These are phyloP conservation scores for Hymenoscyphus fraxineus DNA, from an alignment of 2,329 filamentous ascomycete species.

Conservation along the genomic window DNA sequence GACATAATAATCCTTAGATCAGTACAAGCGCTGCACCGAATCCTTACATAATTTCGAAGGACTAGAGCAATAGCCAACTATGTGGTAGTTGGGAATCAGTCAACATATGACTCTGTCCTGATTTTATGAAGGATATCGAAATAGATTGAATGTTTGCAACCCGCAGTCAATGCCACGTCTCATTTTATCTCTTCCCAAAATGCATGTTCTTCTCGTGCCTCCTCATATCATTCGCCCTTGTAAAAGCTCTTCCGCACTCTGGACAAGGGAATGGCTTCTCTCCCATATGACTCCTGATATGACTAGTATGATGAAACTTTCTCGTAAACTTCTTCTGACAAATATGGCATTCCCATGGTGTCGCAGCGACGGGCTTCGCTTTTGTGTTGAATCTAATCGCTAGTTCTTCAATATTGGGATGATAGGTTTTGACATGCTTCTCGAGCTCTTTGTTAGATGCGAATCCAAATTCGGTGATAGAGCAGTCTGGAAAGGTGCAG, in stretches of 20 bases:
- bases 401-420: constrained; percentile 10
- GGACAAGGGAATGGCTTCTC: not conserved
- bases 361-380: not conserved
- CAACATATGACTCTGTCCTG: too few species aligned
- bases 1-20: too few species aligned
- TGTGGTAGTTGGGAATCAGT: too few species aligned
- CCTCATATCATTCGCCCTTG: not conserved
- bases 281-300: not conserved
- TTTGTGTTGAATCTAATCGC: not conserved
- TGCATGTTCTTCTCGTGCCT: constrained; percentile 5
- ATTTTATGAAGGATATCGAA: too few species aligned
- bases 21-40: too few species aligned
- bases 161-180: not conserved
- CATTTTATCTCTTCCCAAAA: not conserved
- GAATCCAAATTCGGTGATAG: constrained; percentile 33
- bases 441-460: constrained; percentile 35
- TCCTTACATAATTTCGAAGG: too few species aligned
- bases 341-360: not conserved
- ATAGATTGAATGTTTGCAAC: too few species aligned
- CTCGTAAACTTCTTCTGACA: constrained; percentile 2
- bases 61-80: too few species aligned
- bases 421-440: constrained; percentile 23
- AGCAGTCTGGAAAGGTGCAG: constrained; percentile 36
- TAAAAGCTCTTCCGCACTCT: not conserved
- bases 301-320: not conserved